Percentiles rank a stretch among this genome's conserved stretches.
phyloP scores from a whole-genome alignment of 495 filamentous ascomycete genomes.

The Letharia lupina region DNA sequence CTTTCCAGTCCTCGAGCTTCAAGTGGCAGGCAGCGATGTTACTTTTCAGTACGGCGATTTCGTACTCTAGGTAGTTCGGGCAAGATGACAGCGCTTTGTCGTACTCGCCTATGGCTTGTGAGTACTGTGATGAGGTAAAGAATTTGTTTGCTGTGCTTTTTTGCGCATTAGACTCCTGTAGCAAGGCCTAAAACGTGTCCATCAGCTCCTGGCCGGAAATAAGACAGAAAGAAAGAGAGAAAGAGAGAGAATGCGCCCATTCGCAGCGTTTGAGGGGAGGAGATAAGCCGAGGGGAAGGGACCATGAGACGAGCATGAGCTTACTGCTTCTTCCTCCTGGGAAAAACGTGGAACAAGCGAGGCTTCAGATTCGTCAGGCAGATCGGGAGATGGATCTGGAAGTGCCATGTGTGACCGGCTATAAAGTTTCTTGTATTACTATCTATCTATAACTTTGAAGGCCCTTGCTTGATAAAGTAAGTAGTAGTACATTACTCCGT shows the following conservation, averaged over 20 bases:
- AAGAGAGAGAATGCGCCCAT: neutral
- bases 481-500: neutral
- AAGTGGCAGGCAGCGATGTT: slow-evolving; percentile 90
- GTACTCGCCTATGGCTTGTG: slow-evolving; percentile 83
- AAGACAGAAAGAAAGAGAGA: neutral
- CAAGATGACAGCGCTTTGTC: slow-evolving; percentile 73
- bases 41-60: slow-evolving; percentile 75
- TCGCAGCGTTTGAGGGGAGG: neutral
- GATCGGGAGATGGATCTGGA: neutral
- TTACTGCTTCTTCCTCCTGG: slow-evolving; percentile 63
- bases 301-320: slow-evolving; percentile 11
- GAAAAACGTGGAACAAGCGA: slow-evolving; percentile 6
- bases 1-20: slow-evolving; percentile 81
- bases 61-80: slow-evolving; percentile 83
- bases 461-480: neutral
- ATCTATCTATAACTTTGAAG: neutral
- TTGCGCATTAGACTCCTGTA: slow-evolving; percentile 63
- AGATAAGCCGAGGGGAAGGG: slow-evolving; percentile 8
- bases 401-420: neutral
- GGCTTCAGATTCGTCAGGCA: slow-evolving; percentile 9
- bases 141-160: slow-evolving; percentile 72
- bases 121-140: slow-evolving; percentile 63
- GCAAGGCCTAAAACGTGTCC: slow-evolving; percentile 45
- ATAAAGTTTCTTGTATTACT: neutral
- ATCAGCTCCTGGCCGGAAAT: neutral